Base-by-base conservation (phyloP, 208 protist genomes). In the Crithidia brevicula region DNA sequence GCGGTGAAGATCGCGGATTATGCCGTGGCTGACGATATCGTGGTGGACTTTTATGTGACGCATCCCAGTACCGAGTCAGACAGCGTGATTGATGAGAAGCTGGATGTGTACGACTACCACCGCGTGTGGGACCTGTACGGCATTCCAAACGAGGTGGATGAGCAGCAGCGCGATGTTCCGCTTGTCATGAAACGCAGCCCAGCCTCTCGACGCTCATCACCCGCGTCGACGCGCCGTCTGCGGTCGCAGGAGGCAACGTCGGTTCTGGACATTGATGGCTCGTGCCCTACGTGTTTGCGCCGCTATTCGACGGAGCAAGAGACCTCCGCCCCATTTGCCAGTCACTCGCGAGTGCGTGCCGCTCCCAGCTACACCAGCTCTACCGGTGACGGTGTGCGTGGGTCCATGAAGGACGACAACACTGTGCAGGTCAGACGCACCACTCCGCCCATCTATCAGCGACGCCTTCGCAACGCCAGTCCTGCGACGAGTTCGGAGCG, bases 41-140 rank as follows among this genome's bases (percentile, higher is more conserved):
- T 89, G 2, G 67, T 88, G 25, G 80, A 82, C 51, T 91, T 91
- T 49, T 79, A 83, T 52, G 79, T 83, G 15, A 77, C 78, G 4
- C 82, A 91, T 50, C 49, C 58, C 11, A 49, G 1, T 28, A 53
- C 45, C 13, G 33, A 80, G 10, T 72, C 72, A 18, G 79, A 82
- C 47, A 56, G 40, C 1, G 60, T 67, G 5, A 77, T 88, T 34
- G 82, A 91, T 28, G 23, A 64, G 4, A 54, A 73, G 67, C 58
- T 91, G 45, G 71, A 76, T n/a, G 22, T 11, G 15, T 77, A 78
- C 27, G 67, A 79, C 42, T 88, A 82, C 45, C 69, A 58, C 6
- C 60, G 64, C 31, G 85, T 88, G 40, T 91, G 85, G 85, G 68
- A 70, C 31, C 58, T 91, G 13, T 91, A 88, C 56, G 68, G 64